Conservation (phyloP, 768 basidiomycete genomes). For the Lactarius quietus region DNA sequence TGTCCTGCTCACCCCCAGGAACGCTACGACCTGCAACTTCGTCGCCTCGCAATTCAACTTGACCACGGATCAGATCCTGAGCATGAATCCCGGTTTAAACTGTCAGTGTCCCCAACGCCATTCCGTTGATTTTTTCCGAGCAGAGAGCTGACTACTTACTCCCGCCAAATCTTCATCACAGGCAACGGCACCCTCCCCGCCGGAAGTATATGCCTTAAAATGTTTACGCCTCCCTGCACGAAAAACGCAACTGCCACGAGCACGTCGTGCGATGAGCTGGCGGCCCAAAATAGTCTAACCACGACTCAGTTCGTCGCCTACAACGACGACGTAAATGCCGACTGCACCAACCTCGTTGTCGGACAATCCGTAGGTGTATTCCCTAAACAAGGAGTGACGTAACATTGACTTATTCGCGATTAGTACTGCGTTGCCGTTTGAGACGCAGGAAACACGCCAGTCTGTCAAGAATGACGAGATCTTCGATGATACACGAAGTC, state of each 20-base stretch:
- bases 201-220: background rate
- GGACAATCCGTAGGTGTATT: conserved; percentile 13
- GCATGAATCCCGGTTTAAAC: conserved; percentile 3
- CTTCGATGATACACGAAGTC: no score
- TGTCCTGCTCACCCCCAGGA: background rate
- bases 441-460: no score
- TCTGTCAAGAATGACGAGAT: no score
- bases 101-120: background rate
- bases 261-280: background rate
- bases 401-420: no score
- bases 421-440: no score
- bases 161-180: background rate
- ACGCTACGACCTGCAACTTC: background rate
- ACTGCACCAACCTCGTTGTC: conserved; percentile 7
- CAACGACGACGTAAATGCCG: conserved; percentile 15
- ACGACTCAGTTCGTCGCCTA: background rate
- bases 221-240: conserved; percentile 10
- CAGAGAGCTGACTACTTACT: no score
- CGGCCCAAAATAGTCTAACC: background rate
- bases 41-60: background rate
- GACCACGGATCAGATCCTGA: background rate
- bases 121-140: no score
- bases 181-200: background rate
- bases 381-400: no score
- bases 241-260: conserved; percentile 6